phyloP scores from a whole-genome alignment of 306 rosid genomes.

The Trifolium dubium region DNA sequence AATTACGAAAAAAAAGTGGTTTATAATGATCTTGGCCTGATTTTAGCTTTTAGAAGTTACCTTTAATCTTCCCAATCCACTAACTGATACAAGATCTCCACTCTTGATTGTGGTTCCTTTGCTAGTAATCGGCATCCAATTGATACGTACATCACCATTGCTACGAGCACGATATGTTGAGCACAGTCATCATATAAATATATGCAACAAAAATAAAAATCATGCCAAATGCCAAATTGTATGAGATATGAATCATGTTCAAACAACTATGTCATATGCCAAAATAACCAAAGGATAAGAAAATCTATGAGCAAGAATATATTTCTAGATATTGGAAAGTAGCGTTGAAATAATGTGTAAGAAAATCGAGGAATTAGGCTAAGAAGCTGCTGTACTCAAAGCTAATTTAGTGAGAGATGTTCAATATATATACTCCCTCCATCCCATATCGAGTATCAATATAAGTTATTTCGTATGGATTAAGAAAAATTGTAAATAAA shows the following conservation, averaged over 20 bases:
- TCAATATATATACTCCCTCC: not conserved
- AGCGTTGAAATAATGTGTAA: not conserved
- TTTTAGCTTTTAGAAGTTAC: conserved; percentile 47
- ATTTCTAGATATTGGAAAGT: conserved; percentile 14
- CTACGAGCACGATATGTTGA: conserved; percentile 46
- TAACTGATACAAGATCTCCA: conserved; percentile 85
- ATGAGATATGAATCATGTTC: not conserved
- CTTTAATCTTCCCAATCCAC: conserved; percentile 87
- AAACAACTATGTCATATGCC: not conserved
- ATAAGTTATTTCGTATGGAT: too few species aligned
- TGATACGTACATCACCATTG: conserved; percentile 83
- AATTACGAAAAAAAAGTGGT: not conserved
- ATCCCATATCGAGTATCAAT: too few species aligned
- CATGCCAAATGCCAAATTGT: not conserved
- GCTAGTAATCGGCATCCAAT: conserved; percentile 78
- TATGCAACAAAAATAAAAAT: not conserved
- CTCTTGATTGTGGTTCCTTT: conserved; percentile 78
- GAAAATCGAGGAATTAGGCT: not conserved
- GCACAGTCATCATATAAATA: conserved; percentile 18
- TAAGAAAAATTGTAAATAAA: too few species aligned
- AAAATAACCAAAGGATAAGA: not conserved
- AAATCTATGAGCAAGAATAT: not conserved
- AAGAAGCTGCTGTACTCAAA: not conserved
- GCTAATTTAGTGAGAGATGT: conserved; percentile 16
- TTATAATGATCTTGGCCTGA: conserved; percentile 21